Evolutionary conservation across 2,329 filamentous ascomycete species (phyloP).

Genomic region (Claviceps arundinis): DNA sequence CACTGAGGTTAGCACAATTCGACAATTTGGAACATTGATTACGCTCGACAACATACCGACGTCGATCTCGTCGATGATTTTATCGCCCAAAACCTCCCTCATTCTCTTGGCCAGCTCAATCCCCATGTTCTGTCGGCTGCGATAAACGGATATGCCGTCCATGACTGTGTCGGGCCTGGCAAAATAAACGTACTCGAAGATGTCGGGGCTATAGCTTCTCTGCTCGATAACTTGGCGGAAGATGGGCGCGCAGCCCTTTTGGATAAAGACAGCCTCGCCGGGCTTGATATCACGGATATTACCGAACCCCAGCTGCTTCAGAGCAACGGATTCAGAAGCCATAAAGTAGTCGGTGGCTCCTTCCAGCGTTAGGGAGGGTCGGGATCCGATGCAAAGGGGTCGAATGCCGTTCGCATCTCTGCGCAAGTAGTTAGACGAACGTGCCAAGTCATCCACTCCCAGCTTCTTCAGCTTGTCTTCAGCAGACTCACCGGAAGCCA

Average conservation of each 20-base stretch:
- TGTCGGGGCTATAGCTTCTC: constrained; percentile 62
- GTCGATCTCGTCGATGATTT: constrained; percentile 65
- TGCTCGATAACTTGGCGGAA: constrained; percentile 62
- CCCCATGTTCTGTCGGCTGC: constrained; percentile 78
- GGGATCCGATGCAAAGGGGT: constrained; percentile 65
- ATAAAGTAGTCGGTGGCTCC: constrained; percentile 74
- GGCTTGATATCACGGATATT: constrained; percentile 67
- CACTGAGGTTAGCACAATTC: neutral
- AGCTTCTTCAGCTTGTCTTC: neutral
- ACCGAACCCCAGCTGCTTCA: constrained; percentile 67
- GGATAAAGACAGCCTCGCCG: constrained; percentile 73
- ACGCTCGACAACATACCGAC: constrained; percentile 21
- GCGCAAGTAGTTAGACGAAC: neutral
- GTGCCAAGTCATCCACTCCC: neutral
- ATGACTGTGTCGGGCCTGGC: constrained; percentile 70
- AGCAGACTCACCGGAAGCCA: constrained; percentile 45
- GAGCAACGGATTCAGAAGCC: constrained; percentile 76
- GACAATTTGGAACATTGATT: constrained; percentile 10
- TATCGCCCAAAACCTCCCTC: constrained; percentile 49
- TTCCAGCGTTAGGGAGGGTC: constrained; percentile 48
- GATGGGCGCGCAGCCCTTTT: constrained; percentile 60
- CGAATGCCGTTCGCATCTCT: constrained; percentile 48
- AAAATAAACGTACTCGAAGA: constrained; percentile 79
- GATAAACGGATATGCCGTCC: constrained; percentile 78
- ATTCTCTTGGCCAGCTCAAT: constrained; percentile 65